A percentile compares a stretch with the other conserved stretches of the same genome.
Conservation (phyloP, 768 basidiomycete species). For the Mycena epipterygia region DNA sequence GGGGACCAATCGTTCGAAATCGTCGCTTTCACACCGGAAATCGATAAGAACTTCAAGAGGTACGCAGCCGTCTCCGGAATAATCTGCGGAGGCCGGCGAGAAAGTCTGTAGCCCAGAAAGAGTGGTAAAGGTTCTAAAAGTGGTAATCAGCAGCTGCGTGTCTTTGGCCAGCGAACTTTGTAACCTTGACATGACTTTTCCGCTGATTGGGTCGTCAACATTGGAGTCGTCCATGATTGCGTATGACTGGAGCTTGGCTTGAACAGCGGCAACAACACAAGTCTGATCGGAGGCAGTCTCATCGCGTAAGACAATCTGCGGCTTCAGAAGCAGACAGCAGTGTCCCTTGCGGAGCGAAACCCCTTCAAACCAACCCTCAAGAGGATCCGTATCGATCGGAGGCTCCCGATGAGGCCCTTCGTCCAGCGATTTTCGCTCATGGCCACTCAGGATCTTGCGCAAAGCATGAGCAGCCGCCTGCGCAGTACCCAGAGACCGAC, state of each 20-base stretch:
- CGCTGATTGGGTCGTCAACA: slow-evolving; percentile 86
- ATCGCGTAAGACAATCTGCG: slow-evolving; percentile 87
- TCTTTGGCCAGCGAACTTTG: slow-evolving; percentile 29
- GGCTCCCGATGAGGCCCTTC: slow-evolving; percentile 50
- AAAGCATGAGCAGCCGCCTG: slow-evolving; percentile 78
- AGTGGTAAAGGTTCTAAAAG: slow-evolving; percentile 79
- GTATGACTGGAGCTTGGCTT: slow-evolving; percentile 84
- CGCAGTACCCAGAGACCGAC: slow-evolving; percentile 59
- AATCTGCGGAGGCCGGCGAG: slow-evolving; percentile 68
- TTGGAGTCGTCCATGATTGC: slow-evolving; percentile 85
- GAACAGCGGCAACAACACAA: slow-evolving; percentile 82
- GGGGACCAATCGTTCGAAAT: slow-evolving; percentile 91
- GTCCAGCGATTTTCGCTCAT: slow-evolving; percentile 62
- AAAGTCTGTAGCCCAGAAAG: slow-evolving; percentile 91
- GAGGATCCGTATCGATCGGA: slow-evolving; percentile 63
- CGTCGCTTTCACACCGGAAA: slow-evolving; percentile 81
- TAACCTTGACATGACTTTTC: slow-evolving; percentile 88
- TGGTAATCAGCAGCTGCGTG: background rate
- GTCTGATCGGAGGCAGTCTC: slow-evolving; percentile 67
- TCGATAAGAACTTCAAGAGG: slow-evolving; percentile 95
- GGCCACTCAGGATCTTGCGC: slow-evolving; percentile 73
- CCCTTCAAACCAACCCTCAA: slow-evolving; percentile 81
- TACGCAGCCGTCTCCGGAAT: slow-evolving; percentile 68
- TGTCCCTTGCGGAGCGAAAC: slow-evolving; percentile 79
- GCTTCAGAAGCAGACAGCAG: slow-evolving; percentile 90